A percentile compares a stretch with the other conserved stretches of the same genome.
These are phyloP conservation scores for Fraxinus pennsylvanica DNA, from an alignment of 257 asterid species.

Conservation along the genomic window DNA sequence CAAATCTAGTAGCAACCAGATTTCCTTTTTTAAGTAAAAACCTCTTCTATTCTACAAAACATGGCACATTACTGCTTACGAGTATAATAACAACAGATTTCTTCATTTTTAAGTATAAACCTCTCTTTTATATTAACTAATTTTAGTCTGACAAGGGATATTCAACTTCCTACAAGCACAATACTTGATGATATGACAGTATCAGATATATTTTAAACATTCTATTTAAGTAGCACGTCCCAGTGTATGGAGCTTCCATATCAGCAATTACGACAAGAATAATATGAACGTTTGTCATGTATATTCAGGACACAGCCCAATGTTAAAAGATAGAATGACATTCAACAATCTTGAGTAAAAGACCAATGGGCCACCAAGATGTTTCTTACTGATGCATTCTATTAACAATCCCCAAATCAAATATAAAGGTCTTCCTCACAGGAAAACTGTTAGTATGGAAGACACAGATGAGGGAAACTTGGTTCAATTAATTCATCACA, in stretches of 20 bases:
- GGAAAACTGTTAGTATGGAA: too few relatives aligned
- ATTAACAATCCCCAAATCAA: not conserved
- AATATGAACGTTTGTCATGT: conserved; percentile 5
- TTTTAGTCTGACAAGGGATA: too few relatives aligned
- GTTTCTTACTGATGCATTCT: not conserved
- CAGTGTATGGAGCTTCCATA: not conserved
- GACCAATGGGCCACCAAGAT: conserved; percentile 6
- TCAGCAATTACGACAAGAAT: conserved; percentile 8
- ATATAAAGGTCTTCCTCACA: conserved; percentile 1
- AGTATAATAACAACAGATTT: too few relatives aligned
- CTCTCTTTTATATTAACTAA: too few relatives aligned
- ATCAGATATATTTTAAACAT: too few relatives aligned
- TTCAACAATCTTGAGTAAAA: not conserved
- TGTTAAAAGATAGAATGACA: not conserved
- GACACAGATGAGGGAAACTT: too few relatives aligned
- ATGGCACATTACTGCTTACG: not conserved
- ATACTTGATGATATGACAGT: too few relatives aligned
- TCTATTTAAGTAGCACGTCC: too few relatives aligned
- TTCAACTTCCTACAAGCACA: too few relatives aligned
- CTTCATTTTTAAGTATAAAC: too few relatives aligned
- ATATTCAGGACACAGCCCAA: not conserved
- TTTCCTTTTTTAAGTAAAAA: not conserved
- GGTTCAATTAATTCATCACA: too few relatives aligned
- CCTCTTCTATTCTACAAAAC: conserved; percentile 1
- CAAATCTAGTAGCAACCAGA: not conserved